phyloP scores from a whole-genome alignment of 2,329 filamentous ascomycete genomes.

The Cordyceps pruinosa region DNA sequence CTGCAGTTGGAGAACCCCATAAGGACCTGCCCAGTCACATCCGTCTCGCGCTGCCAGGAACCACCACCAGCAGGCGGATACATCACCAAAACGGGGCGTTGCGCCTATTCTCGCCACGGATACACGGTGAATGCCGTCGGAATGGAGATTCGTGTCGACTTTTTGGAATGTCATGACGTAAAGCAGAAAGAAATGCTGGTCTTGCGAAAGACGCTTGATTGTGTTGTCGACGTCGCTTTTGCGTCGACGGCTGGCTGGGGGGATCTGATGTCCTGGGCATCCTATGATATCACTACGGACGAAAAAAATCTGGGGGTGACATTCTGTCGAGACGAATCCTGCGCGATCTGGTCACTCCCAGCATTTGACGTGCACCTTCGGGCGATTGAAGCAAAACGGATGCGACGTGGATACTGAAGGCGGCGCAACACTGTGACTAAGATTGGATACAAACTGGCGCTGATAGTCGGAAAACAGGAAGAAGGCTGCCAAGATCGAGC shows the following conservation, averaged over 20 bases:
- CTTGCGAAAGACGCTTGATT: not conserved
- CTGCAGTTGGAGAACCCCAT: not conserved
- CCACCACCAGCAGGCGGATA: not conserved
- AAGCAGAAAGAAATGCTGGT: not conserved
- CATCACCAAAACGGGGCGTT: not conserved
- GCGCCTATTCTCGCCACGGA: not conserved
- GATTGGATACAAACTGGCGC: too few relatives aligned
- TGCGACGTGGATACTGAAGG: too few relatives aligned
- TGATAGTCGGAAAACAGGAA: too few relatives aligned
- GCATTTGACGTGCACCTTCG: not conserved
- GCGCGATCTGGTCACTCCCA: not conserved
- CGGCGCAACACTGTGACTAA: too few relatives aligned
- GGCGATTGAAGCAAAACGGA: not conserved
- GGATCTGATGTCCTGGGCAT: not conserved
- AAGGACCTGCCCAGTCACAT: not conserved
- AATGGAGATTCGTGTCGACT: not conserved
- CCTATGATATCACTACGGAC: not conserved
- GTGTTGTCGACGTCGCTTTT: not conserved
- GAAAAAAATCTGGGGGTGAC: not conserved
- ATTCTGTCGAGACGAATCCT: not conserved
- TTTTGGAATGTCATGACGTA: not conserved
- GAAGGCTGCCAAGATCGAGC: too few relatives aligned
- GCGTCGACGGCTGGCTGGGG: not conserved
- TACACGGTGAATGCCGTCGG: not conserved
- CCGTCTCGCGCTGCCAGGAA: not conserved